phyloP scores from a whole-genome alignment of 202 grass and related monocot species.

The Zizania palustris region DNA sequence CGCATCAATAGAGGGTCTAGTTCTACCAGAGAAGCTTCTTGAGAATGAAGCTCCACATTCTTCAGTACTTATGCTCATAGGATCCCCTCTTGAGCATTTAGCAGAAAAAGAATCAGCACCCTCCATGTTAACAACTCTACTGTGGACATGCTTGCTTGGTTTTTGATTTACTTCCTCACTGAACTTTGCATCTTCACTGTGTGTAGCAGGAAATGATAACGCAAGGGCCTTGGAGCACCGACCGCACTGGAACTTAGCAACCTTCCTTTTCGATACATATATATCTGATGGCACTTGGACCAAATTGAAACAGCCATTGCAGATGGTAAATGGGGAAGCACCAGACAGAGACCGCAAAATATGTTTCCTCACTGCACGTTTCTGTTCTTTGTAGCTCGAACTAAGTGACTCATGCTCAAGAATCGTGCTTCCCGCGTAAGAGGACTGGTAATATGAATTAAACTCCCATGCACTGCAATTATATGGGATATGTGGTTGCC shows the following conservation, averaged over 20 bases:
- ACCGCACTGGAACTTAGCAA: conserved; percentile 75
- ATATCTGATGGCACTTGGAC: conserved; percentile 83
- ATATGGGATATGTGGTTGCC: conserved; percentile 10
- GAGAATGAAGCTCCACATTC: conserved; percentile 48
- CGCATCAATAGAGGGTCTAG: conserved; percentile 42
- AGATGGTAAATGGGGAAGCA: conserved; percentile 74
- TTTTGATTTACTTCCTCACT: conserved; percentile 27
- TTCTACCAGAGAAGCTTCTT: conserved; percentile 59
- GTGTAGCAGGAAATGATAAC: conserved; percentile 58
- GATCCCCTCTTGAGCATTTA: conserved; percentile 33
- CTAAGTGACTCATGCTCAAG: conserved; percentile 54
- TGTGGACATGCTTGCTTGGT: neutral
- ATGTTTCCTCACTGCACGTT: conserved; percentile 57
- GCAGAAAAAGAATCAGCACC: conserved; percentile 38
- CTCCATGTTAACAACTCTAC: conserved; percentile 27
- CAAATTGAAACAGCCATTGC: conserved; percentile 71
- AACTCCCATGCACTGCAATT: conserved; percentile 43
- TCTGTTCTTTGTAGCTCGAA: conserved; percentile 55
- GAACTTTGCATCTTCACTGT: conserved; percentile 17
- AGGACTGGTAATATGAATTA: conserved; percentile 61
- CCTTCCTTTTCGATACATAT: conserved; percentile 61
- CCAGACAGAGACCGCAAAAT: conserved; percentile 75
- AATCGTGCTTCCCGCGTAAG: conserved; percentile 52
- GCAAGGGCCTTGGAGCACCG: conserved; percentile 69
- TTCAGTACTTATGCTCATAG: conserved; percentile 41